These are phyloP conservation scores for Periconia sp. DNA, from an alignment of 2,329 filamentous ascomycete species.

Conservation along the genomic window DNA sequence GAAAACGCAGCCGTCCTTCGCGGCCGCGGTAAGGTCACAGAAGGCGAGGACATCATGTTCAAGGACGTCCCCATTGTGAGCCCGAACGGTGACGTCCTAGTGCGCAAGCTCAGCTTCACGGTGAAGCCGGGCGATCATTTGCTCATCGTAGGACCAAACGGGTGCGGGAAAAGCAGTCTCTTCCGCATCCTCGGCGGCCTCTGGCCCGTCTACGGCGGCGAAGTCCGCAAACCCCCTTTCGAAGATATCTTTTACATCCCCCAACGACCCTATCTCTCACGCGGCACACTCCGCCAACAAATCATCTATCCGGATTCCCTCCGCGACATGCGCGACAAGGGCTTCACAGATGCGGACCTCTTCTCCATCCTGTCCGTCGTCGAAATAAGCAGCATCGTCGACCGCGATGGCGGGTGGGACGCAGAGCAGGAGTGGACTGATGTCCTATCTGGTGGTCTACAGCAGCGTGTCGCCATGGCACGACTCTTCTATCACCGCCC, in stretches of 20 bases:
- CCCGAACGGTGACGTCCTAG: slow-evolving; percentile 91
- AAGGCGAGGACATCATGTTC: slow-evolving; percentile 85
- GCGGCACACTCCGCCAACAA: slow-evolving; percentile 91
- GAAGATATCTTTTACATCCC: slow-evolving; percentile 98
- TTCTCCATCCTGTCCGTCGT: slow-evolving; percentile 77
- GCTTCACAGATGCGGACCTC: slow-evolving; percentile 82
- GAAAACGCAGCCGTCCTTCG: slow-evolving; percentile 83
- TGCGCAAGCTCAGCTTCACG: slow-evolving; percentile 83
- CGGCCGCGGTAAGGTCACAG: slow-evolving; percentile 79
- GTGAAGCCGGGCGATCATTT: slow-evolving; percentile 88
- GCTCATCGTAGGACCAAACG: slow-evolving; percentile 94
- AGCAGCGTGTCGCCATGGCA: slow-evolving; percentile 97
- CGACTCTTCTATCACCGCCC: slow-evolving; percentile 92
- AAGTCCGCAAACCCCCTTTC: slow-evolving; percentile 87
- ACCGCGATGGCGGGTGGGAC: slow-evolving; percentile 84
- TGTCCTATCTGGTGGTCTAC: slow-evolving; percentile 86
- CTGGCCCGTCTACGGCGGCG: slow-evolving; percentile 97
- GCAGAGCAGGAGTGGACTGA: slow-evolving; percentile 97
- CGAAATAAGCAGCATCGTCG: slow-evolving; percentile 82
- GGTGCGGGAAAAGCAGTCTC: slow-evolving; percentile 93
- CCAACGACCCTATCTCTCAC: slow-evolving; percentile 89
- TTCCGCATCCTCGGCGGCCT: slow-evolving; percentile 96
- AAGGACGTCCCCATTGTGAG: slow-evolving; percentile 92
- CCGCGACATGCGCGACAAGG: slow-evolving; percentile 84
- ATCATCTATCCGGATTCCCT: slow-evolving; percentile 94